Evolutionary conservation across 225 moss, liverwort and hornwort species (phyloP).

Genomic region (Pseudoscleropodium purum): DNA sequence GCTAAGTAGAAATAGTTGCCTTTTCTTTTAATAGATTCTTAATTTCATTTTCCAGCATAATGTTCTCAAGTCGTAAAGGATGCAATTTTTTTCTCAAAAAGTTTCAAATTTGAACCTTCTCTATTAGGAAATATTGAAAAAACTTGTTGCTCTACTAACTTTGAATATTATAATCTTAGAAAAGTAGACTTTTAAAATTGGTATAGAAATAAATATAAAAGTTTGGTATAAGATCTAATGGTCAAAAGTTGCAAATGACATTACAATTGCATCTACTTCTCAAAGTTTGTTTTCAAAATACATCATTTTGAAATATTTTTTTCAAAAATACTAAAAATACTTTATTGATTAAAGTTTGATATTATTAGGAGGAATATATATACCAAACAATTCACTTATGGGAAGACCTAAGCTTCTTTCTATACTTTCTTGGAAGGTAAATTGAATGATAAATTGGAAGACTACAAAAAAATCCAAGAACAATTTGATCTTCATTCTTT

Average conservation of each 20-base stretch:
- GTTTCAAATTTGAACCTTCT: neutral
- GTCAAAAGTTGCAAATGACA: neutral
- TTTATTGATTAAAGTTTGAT: fast-evolving
- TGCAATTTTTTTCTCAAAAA: neutral
- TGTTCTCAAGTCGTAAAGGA: neutral
- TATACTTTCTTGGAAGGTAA: too few relatives aligned
- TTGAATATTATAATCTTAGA: neutral
- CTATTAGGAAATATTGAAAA: neutral
- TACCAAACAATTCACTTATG: neutral
- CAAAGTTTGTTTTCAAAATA: neutral
- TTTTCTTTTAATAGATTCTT: neutral
- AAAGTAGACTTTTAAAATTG: neutral
- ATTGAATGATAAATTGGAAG: too few relatives aligned
- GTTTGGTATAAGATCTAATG: neutral
- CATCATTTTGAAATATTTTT: neutral
- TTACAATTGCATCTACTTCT: too few relatives aligned
- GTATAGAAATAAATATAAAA: neutral
- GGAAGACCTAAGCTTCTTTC: too few relatives aligned
- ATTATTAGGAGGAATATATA: fast-evolving
- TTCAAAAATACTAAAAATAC: neutral
- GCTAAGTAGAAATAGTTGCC: neutral
- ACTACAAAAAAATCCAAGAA: too few relatives aligned
- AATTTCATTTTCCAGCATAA: neutral
- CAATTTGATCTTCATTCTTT: too few relatives aligned
- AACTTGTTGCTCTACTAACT: neutral